These are phyloP conservation scores for Fusarium euwallaceae DNA, from an alignment of 2,329 filamentous ascomycete species.

Conservation along the genomic window DNA sequence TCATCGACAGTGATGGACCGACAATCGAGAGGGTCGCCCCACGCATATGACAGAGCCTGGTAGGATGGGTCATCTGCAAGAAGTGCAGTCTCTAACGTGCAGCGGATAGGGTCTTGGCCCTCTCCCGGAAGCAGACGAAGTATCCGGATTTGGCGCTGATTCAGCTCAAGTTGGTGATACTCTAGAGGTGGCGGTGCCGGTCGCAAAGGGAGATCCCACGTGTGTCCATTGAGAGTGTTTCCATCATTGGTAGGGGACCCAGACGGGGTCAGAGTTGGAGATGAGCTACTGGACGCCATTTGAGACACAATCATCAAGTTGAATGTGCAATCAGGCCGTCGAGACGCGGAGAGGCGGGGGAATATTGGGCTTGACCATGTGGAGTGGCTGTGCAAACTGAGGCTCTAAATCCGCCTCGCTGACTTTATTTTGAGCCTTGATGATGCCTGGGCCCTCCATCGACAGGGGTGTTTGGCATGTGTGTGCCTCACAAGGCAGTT, in stretches of 20 bases:
- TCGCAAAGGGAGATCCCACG: background rate
- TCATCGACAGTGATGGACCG: background rate
- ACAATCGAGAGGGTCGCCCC: background rate
- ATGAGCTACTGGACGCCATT: background rate
- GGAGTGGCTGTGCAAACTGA: conserved; percentile 1
- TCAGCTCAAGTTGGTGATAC: background rate
- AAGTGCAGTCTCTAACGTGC: background rate
- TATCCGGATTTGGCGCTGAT: conserved; percentile 10
- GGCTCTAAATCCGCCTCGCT: background rate
- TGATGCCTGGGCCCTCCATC: background rate
- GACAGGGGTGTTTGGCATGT: background rate
- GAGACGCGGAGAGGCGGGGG: background rate
- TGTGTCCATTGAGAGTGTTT: background rate
- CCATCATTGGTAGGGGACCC: background rate
- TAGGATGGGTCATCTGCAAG: background rate
- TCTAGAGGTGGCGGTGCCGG: background rate
- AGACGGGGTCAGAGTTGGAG: background rate
- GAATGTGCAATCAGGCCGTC: background rate
- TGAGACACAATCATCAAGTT: background rate
- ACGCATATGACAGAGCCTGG: conserved; percentile 6
- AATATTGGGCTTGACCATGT: background rate
- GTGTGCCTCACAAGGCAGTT: background rate
- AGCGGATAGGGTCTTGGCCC: background rate
- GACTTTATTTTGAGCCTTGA: background rate
- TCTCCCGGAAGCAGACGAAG: conserved; percentile 3